Evolutionary conservation across 2,329 filamentous ascomycete species (phyloP).

Genomic region (Trichoderma afroharzianum): DNA sequence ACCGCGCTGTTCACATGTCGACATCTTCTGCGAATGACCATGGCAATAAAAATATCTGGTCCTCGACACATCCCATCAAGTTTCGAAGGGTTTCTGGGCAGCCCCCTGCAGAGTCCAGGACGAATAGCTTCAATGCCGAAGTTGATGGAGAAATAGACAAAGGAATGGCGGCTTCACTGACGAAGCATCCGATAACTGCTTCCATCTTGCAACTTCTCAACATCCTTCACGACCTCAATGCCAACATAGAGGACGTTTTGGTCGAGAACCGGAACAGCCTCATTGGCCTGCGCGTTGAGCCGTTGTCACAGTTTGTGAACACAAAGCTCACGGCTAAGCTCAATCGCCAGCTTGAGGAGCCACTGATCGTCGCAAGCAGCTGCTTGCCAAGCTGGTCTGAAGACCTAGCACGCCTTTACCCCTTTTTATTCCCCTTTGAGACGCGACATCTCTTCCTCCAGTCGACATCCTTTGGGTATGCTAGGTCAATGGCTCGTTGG

Average conservation of each 20-base stretch:
- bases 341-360: constrained; percentile 94
- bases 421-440: constrained; percentile 97
- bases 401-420: constrained; percentile 87
- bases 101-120: constrained; percentile 67
- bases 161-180: constrained; percentile 72
- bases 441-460: constrained; percentile 95
- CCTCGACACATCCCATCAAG: constrained; percentile 83
- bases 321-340: constrained; percentile 97
- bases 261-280: constrained; percentile 67
- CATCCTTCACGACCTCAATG: constrained; percentile 87
- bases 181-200: constrained; percentile 78
- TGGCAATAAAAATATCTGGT: constrained; percentile 78
- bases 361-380: constrained; percentile 92
- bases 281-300: constrained; percentile 71
- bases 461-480: constrained; percentile 97
- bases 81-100: constrained; percentile 84
- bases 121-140: constrained; percentile 50
- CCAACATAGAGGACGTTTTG: constrained; percentile 87
- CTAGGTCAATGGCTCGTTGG: constrained; percentile 95
- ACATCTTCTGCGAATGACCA: constrained; percentile 56
- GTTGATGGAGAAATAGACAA: constrained; percentile 51
- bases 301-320: constrained; percentile 92
- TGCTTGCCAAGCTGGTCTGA: constrained; percentile 96
- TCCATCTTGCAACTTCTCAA: constrained; percentile 85
- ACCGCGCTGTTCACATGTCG: constrained; percentile 79